phyloP scores from a whole-genome alignment of 2,329 filamentous ascomycete species.

The Hyphodiscus sp. region DNA sequence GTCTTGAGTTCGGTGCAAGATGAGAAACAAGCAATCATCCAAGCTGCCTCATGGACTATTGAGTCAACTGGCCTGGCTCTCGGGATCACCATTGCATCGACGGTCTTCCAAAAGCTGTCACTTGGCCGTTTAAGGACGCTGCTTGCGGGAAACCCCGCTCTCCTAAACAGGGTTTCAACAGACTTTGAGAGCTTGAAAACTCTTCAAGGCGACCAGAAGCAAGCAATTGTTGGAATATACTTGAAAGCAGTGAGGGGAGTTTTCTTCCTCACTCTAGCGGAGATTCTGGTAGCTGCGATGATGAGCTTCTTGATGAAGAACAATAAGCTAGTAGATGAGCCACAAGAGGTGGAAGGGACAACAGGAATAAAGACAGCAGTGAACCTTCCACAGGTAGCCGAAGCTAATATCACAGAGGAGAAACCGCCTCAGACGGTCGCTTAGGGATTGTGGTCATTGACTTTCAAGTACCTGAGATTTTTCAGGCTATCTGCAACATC shows the following conservation, averaged over 20 bases:
- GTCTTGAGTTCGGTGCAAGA: slow-evolving; percentile 60
- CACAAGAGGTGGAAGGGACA: not conserved
- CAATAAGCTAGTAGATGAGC: not conserved
- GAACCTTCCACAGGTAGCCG: not conserved
- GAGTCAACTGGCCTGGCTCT: slow-evolving; percentile 65
- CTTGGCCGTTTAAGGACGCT: not conserved
- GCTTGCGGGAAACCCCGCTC: not conserved
- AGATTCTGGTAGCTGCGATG: not conserved
- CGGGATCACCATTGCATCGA: slow-evolving; percentile 40
- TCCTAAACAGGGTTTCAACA: not conserved
- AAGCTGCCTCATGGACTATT: slow-evolving; percentile 73
- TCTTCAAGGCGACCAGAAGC: not conserved
- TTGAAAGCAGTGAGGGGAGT: not conserved
- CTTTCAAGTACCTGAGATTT: not conserved
- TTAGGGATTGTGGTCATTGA: not conserved
- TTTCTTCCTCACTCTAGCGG: not conserved
- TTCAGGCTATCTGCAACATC: not conserved
- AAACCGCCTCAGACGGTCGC: not conserved
- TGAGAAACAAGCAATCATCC: slow-evolving; percentile 65
- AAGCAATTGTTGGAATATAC: not conserved
- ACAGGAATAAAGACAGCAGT: not conserved
- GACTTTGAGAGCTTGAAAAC: not conserved
- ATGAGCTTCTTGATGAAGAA: slow-evolving; percentile 1
- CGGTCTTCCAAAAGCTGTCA: slow-evolving; percentile 12
- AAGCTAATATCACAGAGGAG: not conserved